phyloP scores from a whole-genome alignment of 768 basidiomycete species.

The Russula sp. region DNA sequence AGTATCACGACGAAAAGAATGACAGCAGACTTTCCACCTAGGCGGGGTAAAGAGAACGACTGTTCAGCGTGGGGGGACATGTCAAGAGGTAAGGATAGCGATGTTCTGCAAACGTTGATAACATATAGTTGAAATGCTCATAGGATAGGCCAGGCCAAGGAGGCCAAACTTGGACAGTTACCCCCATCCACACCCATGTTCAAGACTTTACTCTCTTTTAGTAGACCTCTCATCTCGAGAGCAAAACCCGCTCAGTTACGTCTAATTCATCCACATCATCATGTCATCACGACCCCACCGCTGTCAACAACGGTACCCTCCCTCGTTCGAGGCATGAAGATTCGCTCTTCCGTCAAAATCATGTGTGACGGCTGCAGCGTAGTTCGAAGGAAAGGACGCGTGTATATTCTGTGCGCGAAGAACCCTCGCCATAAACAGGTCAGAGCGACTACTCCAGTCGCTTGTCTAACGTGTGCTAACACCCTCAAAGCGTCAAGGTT shows the following conservation, averaged over 20 bases:
- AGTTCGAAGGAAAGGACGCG: slow-evolving; percentile 82
- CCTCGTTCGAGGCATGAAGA: slow-evolving; percentile 85
- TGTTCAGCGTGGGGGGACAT: slow-evolving; percentile 10
- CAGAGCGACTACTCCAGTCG: slow-evolving; percentile 21
- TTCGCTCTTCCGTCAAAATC: slow-evolving; percentile 86
- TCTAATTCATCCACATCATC: slow-evolving; percentile 29
- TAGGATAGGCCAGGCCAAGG: not conserved
- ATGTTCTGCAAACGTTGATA: not conserved
- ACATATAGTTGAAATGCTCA: not conserved
- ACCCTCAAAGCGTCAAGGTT: slow-evolving; percentile 58
- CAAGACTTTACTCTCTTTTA: slow-evolving; percentile 57
- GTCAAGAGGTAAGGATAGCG: not conserved
- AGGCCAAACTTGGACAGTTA: not conserved
- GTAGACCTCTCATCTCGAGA: slow-evolving; percentile 55
- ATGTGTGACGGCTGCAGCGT: slow-evolving; percentile 93
- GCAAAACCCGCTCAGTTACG: slow-evolving; percentile 33
- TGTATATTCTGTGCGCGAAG: slow-evolving; percentile 89
- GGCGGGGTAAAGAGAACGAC: not conserved
- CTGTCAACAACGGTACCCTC: slow-evolving; percentile 30
- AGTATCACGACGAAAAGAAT: slow-evolving; percentile 54
- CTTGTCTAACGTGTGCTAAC: slow-evolving; percentile 22
- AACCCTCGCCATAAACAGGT: slow-evolving; percentile 99
- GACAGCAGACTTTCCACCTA: slow-evolving; percentile 44
- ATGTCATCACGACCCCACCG: slow-evolving; percentile 27
- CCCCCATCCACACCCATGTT: slow-evolving; percentile 39